Evolutionary conservation across 345 rosid species (phyloP), one percentile per base, ranked within the genome.

Genomic region (Eucalyptus regnans): DNA sequence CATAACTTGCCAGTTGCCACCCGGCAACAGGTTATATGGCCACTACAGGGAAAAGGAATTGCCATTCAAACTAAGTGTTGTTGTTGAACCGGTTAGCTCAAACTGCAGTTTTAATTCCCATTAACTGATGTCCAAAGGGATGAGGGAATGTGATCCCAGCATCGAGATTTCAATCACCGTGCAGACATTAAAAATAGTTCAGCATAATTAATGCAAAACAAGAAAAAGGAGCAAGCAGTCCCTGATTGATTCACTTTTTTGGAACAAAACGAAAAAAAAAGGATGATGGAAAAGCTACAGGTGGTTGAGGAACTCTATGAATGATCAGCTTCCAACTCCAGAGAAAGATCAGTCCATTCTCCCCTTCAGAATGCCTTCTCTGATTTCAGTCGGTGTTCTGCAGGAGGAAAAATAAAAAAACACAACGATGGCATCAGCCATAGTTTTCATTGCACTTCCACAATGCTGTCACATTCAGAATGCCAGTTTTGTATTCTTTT

Each of bases 361-460:
- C 90, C 99, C 99, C 93, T 98, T 98, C 90, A 98, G 93, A 91
- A 96, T 96, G 91, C 94, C 91, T 91, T 98, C 98, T 90, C 89
- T 95, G 86, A 95, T 91, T 93, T 97, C 99, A 3, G 97, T 94
- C 7, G 99, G 97, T 56, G 99, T 96, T 33, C 99, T 98, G 97
- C 91, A 94, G 46, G 52, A 52, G 9, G 29, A 44, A n/a, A 18
- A 48, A 8, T 56, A 0, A 66, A 16, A 87, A 18, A 43, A 12
- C 18, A 64, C 58, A 85, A 56, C 14, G 44, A 54, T 37, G 71
- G 46, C 41, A 17, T 85, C 86, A 81, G 37, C 20, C 25, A 43
- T 27, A 43, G 51, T 79, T 25, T 76, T 31, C 68, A 88, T 37
- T 12, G 9, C 31, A 44, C 18, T 62, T 43, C 15, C 37, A 44